Percentiles rank a stretch among this genome's conserved stretches.
These are phyloP conservation scores for Setomelanomma holmii DNA, from an alignment of 2,329 filamentous ascomycete species.

Conservation along the genomic window DNA sequence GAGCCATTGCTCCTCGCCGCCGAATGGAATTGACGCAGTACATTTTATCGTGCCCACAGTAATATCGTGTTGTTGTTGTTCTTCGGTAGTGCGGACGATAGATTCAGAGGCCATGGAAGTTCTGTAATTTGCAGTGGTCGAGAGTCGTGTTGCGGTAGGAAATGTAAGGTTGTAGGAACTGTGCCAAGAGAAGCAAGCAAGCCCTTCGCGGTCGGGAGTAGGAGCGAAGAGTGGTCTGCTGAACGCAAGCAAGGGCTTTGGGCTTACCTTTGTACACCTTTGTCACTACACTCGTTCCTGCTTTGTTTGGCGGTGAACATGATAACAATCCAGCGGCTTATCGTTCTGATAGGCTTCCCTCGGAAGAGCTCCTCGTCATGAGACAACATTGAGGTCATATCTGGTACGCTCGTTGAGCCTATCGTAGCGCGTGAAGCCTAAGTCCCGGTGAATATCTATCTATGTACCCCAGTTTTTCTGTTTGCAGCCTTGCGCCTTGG, in stretches of 20 bases:
- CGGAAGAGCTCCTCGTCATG: conserved; percentile 17
- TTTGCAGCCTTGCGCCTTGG: conserved; percentile 1
- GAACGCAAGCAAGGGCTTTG: neutral
- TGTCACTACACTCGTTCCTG: conserved; percentile 5
- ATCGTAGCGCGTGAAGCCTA: conserved; percentile 11
- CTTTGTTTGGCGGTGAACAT: conserved; percentile 28
- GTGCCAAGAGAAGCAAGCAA: conserved; percentile 1
- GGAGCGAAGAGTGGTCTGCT: neutral
- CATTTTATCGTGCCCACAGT: conserved; percentile 41
- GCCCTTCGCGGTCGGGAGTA: neutral
- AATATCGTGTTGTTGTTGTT: conserved; percentile 22
- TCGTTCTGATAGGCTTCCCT: conserved; percentile 39
- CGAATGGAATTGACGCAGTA: conserved; percentile 51
- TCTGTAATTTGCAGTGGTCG: neutral
- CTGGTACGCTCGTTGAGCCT: conserved; percentile 1
- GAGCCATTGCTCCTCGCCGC: conserved; percentile 51
- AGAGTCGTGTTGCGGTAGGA: neutral
- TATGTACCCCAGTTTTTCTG: conserved; percentile 7
- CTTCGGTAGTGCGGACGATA: conserved; percentile 18
- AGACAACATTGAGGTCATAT: conserved; percentile 6
- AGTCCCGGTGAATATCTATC: conserved; percentile 5
- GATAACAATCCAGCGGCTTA: conserved; percentile 30
- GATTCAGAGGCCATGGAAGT: conserved; percentile 24
- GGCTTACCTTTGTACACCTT: neutral
- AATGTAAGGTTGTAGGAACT: conserved; percentile 5